phyloP scores from a whole-genome alignment of 371 early-diverging fungal species.

The Mucor piriformis region DNA sequence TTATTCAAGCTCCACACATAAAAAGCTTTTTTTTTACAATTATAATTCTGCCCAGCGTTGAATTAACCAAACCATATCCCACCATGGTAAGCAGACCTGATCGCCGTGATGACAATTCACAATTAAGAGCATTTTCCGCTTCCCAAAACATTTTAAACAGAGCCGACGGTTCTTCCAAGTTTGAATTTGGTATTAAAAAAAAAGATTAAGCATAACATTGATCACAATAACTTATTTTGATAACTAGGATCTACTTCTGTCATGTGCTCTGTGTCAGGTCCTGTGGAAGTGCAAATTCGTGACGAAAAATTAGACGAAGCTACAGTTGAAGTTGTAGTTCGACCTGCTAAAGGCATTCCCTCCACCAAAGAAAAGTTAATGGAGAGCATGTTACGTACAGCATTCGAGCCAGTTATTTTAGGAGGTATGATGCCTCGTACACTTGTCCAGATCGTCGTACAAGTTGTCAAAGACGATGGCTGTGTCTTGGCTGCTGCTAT shows the following conservation, averaged over 20 bases:
- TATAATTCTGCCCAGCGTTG: neutral
- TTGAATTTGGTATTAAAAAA: slow-evolving; percentile 63
- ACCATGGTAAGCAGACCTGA: slow-evolving; percentile 40
- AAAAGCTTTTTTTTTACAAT: neutral
- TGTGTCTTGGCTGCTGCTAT: slow-evolving; percentile 78
- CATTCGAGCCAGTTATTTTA: slow-evolving; percentile 77
- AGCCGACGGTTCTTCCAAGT: slow-evolving; percentile 85
- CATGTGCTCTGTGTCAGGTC: slow-evolving; percentile 85
- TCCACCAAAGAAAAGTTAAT: slow-evolving; percentile 74
- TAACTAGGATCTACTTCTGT: slow-evolving; percentile 73
- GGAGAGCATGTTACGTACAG: slow-evolving; percentile 69
- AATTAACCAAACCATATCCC: neutral
- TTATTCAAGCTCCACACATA: too few relatives aligned
- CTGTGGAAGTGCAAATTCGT: slow-evolving; percentile 78
- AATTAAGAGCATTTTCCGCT: slow-evolving; percentile 63
- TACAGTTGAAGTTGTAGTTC: slow-evolving; percentile 76
- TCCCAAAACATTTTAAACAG: slow-evolving; percentile 68
- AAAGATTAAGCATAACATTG: too few relatives aligned
- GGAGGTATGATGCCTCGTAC: slow-evolving; percentile 90
- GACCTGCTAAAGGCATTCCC: slow-evolving; percentile 71
- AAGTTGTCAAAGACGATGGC: slow-evolving; percentile 86
- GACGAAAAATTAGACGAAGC: slow-evolving; percentile 91
- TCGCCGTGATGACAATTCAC: slow-evolving; percentile 41
- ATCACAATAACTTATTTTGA: too few relatives aligned
- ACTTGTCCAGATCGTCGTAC: slow-evolving; percentile 79